phyloP scores from a whole-genome alignment of 163 green algal species.

The Prototheca wickerhamii region DNA sequence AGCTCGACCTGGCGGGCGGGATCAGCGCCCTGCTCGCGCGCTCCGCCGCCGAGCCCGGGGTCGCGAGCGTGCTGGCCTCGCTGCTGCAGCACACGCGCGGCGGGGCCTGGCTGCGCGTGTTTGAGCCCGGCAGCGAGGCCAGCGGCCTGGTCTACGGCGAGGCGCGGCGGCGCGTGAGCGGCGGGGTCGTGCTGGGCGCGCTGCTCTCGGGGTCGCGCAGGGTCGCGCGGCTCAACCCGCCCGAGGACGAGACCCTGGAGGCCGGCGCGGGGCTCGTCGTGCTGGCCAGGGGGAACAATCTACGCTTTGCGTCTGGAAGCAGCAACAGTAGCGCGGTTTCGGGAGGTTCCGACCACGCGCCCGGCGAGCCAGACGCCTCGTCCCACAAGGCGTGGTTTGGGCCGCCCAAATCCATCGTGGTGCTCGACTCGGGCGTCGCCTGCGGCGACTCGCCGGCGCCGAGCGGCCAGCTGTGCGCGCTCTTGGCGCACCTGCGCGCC shows the following conservation, averaged over 20 bases:
- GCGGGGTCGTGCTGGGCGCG: neutral
- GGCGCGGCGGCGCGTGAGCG: neutral
- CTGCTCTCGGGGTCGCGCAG: neutral
- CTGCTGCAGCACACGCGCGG: slow-evolving; percentile 3
- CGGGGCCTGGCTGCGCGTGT: neutral
- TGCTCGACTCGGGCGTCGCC: neutral
- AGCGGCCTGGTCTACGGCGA: neutral
- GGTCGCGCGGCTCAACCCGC: neutral
- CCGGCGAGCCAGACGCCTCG: neutral
- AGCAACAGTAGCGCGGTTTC: neutral
- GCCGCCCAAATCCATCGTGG: neutral
- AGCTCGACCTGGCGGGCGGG: neutral
- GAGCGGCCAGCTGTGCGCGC: neutral
- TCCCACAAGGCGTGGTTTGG: neutral
- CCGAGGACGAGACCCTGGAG: neutral
- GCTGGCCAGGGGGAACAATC: neutral
- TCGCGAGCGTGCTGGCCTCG: neutral
- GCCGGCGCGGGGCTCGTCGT: neutral
- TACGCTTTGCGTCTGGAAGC: neutral
- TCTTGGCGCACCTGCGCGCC: neutral
- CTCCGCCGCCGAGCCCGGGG: neutral
- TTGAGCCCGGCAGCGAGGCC: neutral
- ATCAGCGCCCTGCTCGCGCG: neutral
- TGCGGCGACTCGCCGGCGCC: neutral
- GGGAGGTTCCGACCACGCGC: neutral